A percentile compares a stretch with the other conserved stretches of the same genome.
Conservation (phyloP, 2,329 filamentous ascomycete genomes). For the Colletotrichum sansevieriae region DNA sequence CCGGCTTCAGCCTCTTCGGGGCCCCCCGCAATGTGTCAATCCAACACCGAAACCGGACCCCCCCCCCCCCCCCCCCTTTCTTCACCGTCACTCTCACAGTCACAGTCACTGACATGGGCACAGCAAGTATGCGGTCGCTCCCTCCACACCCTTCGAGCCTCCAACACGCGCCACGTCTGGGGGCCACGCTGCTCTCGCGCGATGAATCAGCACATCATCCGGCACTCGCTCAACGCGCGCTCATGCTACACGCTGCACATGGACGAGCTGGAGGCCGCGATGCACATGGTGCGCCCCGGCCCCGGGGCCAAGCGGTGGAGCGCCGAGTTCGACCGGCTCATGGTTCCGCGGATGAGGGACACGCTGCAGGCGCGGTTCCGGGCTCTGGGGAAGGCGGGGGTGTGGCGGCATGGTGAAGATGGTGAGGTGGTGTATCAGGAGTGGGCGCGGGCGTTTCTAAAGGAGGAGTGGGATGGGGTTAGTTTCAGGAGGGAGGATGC, state of each 20-base stretch:
- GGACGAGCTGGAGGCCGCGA: not conserved
- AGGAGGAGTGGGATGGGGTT: constrained; percentile 3
- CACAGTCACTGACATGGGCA: not conserved
- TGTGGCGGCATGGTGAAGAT: not conserved
- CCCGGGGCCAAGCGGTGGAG: not conserved
- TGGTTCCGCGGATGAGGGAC: not conserved
- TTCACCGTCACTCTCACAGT: not conserved
- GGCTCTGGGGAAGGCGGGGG: not conserved
- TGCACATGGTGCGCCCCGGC: not conserved
- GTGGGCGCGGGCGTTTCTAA: not conserved
- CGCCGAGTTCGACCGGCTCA: not conserved
- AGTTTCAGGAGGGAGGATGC: not conserved
- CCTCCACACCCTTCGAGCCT: not conserved
- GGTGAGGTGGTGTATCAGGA: not conserved
- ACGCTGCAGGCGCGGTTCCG: not conserved
- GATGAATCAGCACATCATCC: not conserved
- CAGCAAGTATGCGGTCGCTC: constrained; percentile 8
- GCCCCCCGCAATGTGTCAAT: not conserved
- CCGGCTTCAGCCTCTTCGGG: not conserved
- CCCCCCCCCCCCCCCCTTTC: not conserved
- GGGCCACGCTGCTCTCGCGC: not conserved
- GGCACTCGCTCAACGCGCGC: not conserved
- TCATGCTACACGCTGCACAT: not conserved
- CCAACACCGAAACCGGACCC: not conserved
- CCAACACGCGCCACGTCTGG: constrained; percentile 9